Evolutionary conservation across 1,284 basidiomycete genomes (phyloP), one percentile per base, ranked within the genome.

Genomic region (Sphagnurus paluster): DNA sequence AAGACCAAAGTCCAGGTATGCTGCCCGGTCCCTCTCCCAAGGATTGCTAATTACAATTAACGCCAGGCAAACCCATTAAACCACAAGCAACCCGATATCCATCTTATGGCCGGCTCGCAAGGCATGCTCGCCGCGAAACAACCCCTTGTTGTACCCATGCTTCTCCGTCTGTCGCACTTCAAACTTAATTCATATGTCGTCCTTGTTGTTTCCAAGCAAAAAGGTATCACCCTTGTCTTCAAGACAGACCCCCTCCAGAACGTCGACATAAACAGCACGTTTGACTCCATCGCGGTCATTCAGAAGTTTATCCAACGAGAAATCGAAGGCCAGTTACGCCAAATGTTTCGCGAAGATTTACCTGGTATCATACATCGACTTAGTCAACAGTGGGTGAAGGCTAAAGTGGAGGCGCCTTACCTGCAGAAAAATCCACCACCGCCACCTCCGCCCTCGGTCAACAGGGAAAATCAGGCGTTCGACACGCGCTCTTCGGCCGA

Each of bases 191-290:
- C 96, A 25, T 98, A 98, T 61, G 91, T 99, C 57, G 96, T 99
- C 52, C 84, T 99, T 38, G 95, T 99, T 59, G 92, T 99, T 44
- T 98, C 94, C 20, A 92, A 92, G 55, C 89, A 90, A 64, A 98
- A 98, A 62, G 97, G 97, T 39, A 98, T 99, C 65, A 99, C 97
- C 0, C 82, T 99, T 37, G 97, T 99, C 19, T 99, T 99, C 84
- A 99, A 99, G 72, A 99, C 98, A 46, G 97, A 99, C 68, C 97
- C 97, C 0, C 79, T 99, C 16, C 95, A 99, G 68, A 93, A 94
- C 58, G 93, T 99, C 44, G 91, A 98, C 62, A 98, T 99, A 59
- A 93, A 89, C 65, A 93, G 89, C 61, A 98, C 96, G 0, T 99
- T 99, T 62, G 97, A 99, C 69, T 94, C 91, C 13, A 96, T 99